A percentile compares a stretch with the other conserved stretches of the same genome.
Evolutionary conservation across 2,329 filamentous ascomycete species (phyloP).

Genomic region (Gaeumannomyces sp.): DNA sequence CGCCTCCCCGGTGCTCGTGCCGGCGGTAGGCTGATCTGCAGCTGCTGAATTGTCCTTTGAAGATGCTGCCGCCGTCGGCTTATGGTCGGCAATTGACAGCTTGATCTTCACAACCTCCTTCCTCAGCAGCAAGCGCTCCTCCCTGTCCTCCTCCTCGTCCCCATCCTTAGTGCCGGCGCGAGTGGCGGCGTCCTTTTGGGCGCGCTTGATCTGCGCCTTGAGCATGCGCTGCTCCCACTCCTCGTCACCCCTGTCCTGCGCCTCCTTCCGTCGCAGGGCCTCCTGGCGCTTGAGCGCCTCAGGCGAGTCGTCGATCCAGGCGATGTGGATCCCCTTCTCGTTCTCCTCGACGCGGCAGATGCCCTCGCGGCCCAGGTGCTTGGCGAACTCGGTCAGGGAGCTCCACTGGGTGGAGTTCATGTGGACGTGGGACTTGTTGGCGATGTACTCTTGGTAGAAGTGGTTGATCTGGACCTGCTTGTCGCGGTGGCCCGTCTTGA

Average conservation of each 20-base stretch:
- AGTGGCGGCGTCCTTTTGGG: slow-evolving; percentile 52
- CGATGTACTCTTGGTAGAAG: slow-evolving; percentile 93
- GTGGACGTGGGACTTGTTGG: slow-evolving; percentile 80
- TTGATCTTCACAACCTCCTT: slow-evolving; percentile 67
- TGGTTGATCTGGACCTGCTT: slow-evolving; percentile 85
- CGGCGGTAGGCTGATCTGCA: slow-evolving; percentile 10
- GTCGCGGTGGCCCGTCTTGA: slow-evolving; percentile 82
- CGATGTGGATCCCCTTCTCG: slow-evolving; percentile 75
- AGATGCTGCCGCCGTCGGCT: slow-evolving; percentile 18
- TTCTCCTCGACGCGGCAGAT: slow-evolving; percentile 88
- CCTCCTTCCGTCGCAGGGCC: slow-evolving; percentile 74
- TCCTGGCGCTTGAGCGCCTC: slow-evolving; percentile 77
- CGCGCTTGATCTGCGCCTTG: slow-evolving; percentile 74
- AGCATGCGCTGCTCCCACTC: slow-evolving; percentile 81
- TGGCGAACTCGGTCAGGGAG: slow-evolving; percentile 82
- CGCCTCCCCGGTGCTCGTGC: background rate
- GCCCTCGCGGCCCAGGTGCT: slow-evolving; percentile 77
- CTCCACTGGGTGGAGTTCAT: slow-evolving; percentile 93
- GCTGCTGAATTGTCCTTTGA: slow-evolving; percentile 16
- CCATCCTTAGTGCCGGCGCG: slow-evolving; percentile 27
- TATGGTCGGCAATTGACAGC: slow-evolving; percentile 55
- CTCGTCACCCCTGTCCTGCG: slow-evolving; percentile 85
- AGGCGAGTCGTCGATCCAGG: slow-evolving; percentile 88
- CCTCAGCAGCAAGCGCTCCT: slow-evolving; percentile 43
- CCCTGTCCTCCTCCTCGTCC: slow-evolving; percentile 37